Conservation (phyloP, 352 stramenopile species). For the Phytophthora aleatoria region DNA sequence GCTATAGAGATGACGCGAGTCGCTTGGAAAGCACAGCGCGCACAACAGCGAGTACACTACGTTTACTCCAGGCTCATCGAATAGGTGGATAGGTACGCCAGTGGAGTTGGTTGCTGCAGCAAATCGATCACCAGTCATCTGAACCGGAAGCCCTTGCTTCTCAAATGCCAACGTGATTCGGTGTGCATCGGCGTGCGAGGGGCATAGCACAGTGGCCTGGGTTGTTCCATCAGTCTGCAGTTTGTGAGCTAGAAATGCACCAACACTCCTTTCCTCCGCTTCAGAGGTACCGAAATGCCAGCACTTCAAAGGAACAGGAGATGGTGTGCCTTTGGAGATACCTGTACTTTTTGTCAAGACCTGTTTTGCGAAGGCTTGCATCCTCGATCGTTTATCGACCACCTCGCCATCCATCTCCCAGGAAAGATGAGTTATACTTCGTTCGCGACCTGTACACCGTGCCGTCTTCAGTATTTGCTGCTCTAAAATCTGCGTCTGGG, state of each 20-base stretch:
- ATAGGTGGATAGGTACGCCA: slow-evolving; percentile 37
- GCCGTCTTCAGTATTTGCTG: slow-evolving; percentile 29
- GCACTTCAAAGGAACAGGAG: slow-evolving; percentile 29
- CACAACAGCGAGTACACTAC: slow-evolving; percentile 70
- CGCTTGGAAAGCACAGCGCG: slow-evolving; percentile 63
- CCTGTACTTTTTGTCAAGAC: slow-evolving; percentile 17
- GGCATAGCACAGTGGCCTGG: slow-evolving; percentile 41
- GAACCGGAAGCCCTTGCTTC: slow-evolving; percentile 41
- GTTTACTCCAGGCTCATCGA: slow-evolving; percentile 69
- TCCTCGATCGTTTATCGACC: slow-evolving; percentile 14
- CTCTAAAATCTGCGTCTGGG: slow-evolving; percentile 43
- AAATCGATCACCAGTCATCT: slow-evolving; percentile 7
- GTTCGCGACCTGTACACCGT: background rate
- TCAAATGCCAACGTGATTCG: slow-evolving; percentile 42
- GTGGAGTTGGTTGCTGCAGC: slow-evolving; percentile 15
- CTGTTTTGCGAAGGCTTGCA: slow-evolving; percentile 33
- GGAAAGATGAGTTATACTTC: slow-evolving; percentile 10
- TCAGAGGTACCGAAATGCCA: slow-evolving; percentile 29
- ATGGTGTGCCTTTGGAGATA: background rate
- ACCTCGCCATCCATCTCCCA: background rate
- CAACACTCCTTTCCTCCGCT: slow-evolving; percentile 29
- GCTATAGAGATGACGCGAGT: slow-evolving; percentile 81
- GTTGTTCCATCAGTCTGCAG: slow-evolving; percentile 7
- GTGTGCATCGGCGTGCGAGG: slow-evolving; percentile 42
- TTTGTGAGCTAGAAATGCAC: slow-evolving; percentile 23